A percentile compares a stretch with the other conserved stretches of the same genome.
phyloP scores from a whole-genome alignment of 2,329 filamentous ascomycete genomes.

The Fusarium fujikuroi region DNA sequence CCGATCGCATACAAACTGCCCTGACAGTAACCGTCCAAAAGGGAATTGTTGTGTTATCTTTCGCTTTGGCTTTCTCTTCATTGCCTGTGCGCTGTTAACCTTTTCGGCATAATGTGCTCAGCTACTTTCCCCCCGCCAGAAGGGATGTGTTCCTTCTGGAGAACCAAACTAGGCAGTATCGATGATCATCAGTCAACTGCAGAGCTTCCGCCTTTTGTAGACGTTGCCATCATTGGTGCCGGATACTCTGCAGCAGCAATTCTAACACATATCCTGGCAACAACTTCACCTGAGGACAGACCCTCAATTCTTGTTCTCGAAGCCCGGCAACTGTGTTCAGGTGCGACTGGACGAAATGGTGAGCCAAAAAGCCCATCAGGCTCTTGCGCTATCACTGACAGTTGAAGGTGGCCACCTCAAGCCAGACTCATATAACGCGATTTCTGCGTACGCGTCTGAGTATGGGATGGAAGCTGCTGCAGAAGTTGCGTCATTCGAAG shows the following conservation, averaged over 20 bases:
- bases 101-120: not conserved
- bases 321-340: not conserved
- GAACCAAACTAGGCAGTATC: fast-evolving
- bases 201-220: fast-evolving
- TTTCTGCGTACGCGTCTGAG: not conserved
- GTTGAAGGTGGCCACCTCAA: not conserved
- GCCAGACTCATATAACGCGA: not conserved
- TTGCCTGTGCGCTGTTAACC: fast-evolving
- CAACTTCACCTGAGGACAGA: fast-evolving
- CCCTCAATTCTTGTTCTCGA: not conserved
- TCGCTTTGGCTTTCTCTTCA: fast-evolving
- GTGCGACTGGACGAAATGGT: not conserved
- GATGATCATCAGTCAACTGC: not conserved
- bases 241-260: not conserved
- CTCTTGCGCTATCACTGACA: too few species aligned
- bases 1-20: not conserved
- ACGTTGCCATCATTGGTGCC: not conserved
- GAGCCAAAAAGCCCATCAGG: fast-evolving
- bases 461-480: not conserved
- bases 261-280: not conserved
- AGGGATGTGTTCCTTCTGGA: not conserved
- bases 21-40: fast-evolving
- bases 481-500: not conserved
- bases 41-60: not conserved
- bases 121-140: fast-evolving